A percentile compares a stretch with the other conserved stretches of the same genome.
These are phyloP conservation scores for Cryptosporidium meleagridis DNA, from an alignment of 169 alveolate species.

Conservation along the genomic window DNA sequence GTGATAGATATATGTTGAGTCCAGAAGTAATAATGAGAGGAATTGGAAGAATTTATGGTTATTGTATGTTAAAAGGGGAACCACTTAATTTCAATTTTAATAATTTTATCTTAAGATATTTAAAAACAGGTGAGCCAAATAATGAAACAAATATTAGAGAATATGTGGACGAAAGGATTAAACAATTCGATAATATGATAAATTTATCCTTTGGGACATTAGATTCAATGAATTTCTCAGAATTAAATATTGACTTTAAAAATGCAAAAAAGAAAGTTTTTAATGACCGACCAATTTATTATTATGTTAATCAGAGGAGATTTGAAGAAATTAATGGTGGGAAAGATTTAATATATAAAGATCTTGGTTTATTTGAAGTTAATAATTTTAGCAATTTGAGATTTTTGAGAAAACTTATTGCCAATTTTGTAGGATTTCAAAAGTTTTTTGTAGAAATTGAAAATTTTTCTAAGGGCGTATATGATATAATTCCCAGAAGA, in stretches of 20 bases:
- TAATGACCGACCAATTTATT: slow-evolving; percentile 10
- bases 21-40: slow-evolving; percentile 51
- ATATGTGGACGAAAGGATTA: slow-evolving; percentile 6
- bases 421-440: neutral
- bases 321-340: neutral
- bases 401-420: slow-evolving; percentile 4
- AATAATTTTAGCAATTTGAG: slow-evolving; percentile 24
- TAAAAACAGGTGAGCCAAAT: slow-evolving; percentile 6
- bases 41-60: slow-evolving; percentile 62
- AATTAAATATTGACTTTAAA: slow-evolving; percentile 8
- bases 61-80: slow-evolving; percentile 43
- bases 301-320: neutral
- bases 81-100: slow-evolving; percentile 40
- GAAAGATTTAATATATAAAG: neutral
- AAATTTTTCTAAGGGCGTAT: slow-evolving; percentile 31
- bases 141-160: slow-evolving; percentile 10
- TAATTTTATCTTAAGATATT: slow-evolving; percentile 24
- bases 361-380: neutral
- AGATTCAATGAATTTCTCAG: slow-evolving; percentile 8
- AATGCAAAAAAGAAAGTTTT: slow-evolving; percentile 32
- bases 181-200: slow-evolving; percentile 16
- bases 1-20: neutral
- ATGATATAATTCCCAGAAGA: slow-evolving; percentile 54
- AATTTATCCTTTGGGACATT: neutral
- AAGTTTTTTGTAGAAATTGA: slow-evolving; percentile 9